Base-by-base conservation (phyloP, 768 basidiomycete species). In the Podaxis carcinomalis region DNA sequence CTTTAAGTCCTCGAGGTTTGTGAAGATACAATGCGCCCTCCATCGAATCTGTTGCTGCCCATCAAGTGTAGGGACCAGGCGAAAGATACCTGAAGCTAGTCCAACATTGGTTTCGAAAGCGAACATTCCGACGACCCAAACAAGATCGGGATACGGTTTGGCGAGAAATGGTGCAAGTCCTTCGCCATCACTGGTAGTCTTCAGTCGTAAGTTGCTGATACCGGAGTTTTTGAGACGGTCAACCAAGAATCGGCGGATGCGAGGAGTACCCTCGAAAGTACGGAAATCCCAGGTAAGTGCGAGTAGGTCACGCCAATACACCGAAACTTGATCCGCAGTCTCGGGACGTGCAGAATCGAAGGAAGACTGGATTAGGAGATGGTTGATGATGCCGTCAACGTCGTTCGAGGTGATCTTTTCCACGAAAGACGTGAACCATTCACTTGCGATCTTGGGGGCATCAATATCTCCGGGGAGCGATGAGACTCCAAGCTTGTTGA, bases 281-380 rank as follows among this genome's bases (percentile, higher is more conserved):
- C 84, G 81, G 51, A 86, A 80, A 59, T 84, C 78, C 84, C 84
- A 87, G n/a, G 86, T 86, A 55, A 87, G 75, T 0, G 82, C 77
- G n/a, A 85, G 77, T 59, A 80, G 73, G 64, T 87, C 86, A 5
- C 84, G 72, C 86, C 86, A 87, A 54, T 74, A 71, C 5, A 74
- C 75, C 6, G 66, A 63, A 13, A 52, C 35, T 14, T 52, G 59
- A 10, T 60, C 51, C 13, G 51, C 39, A 25, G 59, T 60, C 44
- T 68, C 68, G 1, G 66, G 64, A 16, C 67, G 64, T 27, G 69
- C 62, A 27, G 70, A 68, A 19, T 63, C 53, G 57, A 69, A 72
- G 19, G 68, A 56, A 44, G 76, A 77, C 2, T 69, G 66, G 63
- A 75, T 62, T 19, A 65, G 27, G 46, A 71, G 46, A n/a, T 44